phyloP scores from a whole-genome alignment of 495 filamentous ascomycete species.

The Penicillium paxilli region DNA sequence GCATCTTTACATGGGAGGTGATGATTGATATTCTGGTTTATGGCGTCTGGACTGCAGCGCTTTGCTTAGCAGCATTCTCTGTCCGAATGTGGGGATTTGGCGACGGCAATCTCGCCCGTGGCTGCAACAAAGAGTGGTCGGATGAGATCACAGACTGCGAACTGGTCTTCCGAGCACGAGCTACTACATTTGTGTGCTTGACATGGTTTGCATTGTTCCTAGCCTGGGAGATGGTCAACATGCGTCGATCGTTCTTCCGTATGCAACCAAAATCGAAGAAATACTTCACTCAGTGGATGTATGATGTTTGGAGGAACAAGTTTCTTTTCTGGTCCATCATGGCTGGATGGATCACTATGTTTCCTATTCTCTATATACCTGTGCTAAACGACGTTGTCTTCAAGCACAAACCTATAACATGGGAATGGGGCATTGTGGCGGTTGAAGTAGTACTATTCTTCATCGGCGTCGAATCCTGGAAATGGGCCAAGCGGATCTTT shows the following conservation, averaged over 20 bases:
- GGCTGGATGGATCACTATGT: slow-evolving; percentile 67
- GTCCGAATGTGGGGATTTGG: slow-evolving; percentile 68
- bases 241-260: slow-evolving; percentile 66
- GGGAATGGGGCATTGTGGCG: slow-evolving; percentile 71
- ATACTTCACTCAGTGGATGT: slow-evolving; percentile 56
- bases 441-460: slow-evolving; percentile 62
- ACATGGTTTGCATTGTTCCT: slow-evolving; percentile 76
- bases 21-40: slow-evolving; percentile 69
- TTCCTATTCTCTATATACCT: slow-evolving; percentile 72
- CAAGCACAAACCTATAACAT: slow-evolving; percentile 67
- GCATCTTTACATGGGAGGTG: slow-evolving; percentile 70
- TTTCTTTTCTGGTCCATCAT: slow-evolving; percentile 71
- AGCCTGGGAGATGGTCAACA: slow-evolving; percentile 71
- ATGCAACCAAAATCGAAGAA: slow-evolving; percentile 58
- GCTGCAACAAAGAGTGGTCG: slow-evolving; percentile 62
- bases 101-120: slow-evolving; percentile 59
- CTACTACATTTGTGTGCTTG: slow-evolving; percentile 68
- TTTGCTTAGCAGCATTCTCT: slow-evolving; percentile 64
- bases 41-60: slow-evolving; percentile 67
- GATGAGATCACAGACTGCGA: slow-evolving; percentile 48
- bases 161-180: slow-evolving; percentile 68
- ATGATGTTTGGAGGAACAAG: slow-evolving; percentile 68
- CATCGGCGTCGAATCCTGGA: slow-evolving; percentile 64
- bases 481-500: slow-evolving; percentile 60
- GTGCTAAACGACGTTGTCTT: slow-evolving; percentile 70